Percentiles rank a stretch among this genome's conserved stretches.
phyloP scores from a whole-genome alignment of 139 green algal genomes.

The Chlamydomonas asymmetrica region DNA sequence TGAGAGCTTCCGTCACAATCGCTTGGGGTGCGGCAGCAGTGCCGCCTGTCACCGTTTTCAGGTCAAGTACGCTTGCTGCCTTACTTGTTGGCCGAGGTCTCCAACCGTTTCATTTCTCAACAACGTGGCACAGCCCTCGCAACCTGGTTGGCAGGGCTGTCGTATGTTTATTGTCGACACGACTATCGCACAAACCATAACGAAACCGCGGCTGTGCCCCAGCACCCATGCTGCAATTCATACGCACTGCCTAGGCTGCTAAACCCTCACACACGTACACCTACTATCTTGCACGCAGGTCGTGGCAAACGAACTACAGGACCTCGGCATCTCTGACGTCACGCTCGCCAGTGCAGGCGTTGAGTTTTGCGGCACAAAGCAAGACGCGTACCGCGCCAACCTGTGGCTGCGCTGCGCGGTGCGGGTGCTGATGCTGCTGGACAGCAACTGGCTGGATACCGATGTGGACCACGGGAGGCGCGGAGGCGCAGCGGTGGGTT shows the following conservation, averaged over 20 bases:
- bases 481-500: conserved; percentile 21
- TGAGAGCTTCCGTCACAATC: too few species aligned
- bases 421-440: conserved; percentile 73
- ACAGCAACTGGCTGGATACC: conserved; percentile 52
- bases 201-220: too few species aligned
- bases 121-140: too few species aligned
- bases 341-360: conserved; percentile 53
- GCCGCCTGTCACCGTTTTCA: too few species aligned
- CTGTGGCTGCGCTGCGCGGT: conserved; percentile 76
- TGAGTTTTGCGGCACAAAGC: conserved; percentile 35
- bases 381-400: conserved; percentile 65
- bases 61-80: too few species aligned
- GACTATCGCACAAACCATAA: too few species aligned
- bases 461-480: conserved; percentile 12
- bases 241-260: too few species aligned
- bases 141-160: too few species aligned
- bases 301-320: conserved; percentile 65
- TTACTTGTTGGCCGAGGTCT: too few species aligned
- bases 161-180: too few species aligned
- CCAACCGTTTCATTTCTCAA: too few species aligned
- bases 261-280: neutral
- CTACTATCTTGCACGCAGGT: conserved; percentile 27
- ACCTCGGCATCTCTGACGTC: conserved; percentile 51
- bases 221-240: neutral
- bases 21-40: too few species aligned